Conservation (phyloP, 2,329 filamentous ascomycete genomes). For the Neonectria faginata region DNA sequence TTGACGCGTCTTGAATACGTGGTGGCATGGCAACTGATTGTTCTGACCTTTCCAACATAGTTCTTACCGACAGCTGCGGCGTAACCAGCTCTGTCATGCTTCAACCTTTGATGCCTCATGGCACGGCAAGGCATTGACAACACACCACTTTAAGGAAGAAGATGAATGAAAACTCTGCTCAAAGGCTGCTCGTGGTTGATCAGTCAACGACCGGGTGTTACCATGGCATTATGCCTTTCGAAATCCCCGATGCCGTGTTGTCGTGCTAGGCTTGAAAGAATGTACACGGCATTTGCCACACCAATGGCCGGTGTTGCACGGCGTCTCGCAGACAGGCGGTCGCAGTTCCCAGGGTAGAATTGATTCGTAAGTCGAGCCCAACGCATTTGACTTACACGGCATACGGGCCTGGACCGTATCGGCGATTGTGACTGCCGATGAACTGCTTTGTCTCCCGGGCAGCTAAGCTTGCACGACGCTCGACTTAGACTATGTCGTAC, state of each 20-base stretch:
- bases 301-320: neutral
- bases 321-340: neutral
- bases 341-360: neutral
- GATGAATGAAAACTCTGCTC: neutral
- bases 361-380: neutral
- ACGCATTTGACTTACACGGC: neutral
- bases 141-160: neutral
- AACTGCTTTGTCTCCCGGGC: neutral
- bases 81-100: neutral
- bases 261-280: neutral
- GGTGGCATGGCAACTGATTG: neutral
- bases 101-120: neutral
- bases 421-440: neutral
- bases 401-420: neutral
- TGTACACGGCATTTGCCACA: neutral
- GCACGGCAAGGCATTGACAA: neutral
- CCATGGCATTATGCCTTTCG: neutral
- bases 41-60: neutral
- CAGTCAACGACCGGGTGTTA: neutral
- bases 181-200: neutral
- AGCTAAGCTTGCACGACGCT: neutral
- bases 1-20: neutral
- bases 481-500: neutral
- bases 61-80: neutral
- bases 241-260: neutral